These are phyloP conservation scores for Lathyrus tuberosus DNA, from an alignment of 306 rosid genomes.

Conservation along the genomic window DNA sequence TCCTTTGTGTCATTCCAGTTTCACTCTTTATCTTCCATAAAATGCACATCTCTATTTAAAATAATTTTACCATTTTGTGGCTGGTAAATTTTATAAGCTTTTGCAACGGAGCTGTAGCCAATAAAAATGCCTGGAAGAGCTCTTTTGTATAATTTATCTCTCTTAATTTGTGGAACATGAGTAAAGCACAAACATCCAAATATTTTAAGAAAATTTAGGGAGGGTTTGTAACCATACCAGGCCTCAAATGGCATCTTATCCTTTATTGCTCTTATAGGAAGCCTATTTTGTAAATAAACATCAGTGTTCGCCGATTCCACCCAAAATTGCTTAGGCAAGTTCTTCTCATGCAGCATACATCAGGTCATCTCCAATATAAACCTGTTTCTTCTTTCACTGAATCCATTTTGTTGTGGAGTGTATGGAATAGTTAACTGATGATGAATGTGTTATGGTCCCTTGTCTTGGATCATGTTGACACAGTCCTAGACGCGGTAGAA, in stretches of 20 bases:
- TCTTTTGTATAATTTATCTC: neutral
- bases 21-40: neutral
- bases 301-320: neutral
- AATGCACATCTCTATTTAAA: neutral
- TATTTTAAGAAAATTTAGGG: neutral
- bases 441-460: too few species aligned
- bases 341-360: neutral
- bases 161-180: neutral
- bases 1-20: neutral
- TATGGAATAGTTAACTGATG: neutral
- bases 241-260: neutral
- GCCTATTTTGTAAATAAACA: too few species aligned
- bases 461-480: too few species aligned
- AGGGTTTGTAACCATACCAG: neutral
- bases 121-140: neutral
- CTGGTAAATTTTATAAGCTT: neutral
- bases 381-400: neutral
- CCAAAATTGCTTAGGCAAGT: neutral
- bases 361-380: neutral
- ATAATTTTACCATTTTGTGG: neutral
- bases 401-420: neutral
- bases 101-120: neutral
- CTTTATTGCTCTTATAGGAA: neutral
- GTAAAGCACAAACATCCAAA: neutral
- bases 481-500: too few species aligned